Evolutionary conservation across 148 eudicot genomes (phyloP), one percentile per base, ranked within the genome.

Genomic region (Persicaria maculosa): DNA sequence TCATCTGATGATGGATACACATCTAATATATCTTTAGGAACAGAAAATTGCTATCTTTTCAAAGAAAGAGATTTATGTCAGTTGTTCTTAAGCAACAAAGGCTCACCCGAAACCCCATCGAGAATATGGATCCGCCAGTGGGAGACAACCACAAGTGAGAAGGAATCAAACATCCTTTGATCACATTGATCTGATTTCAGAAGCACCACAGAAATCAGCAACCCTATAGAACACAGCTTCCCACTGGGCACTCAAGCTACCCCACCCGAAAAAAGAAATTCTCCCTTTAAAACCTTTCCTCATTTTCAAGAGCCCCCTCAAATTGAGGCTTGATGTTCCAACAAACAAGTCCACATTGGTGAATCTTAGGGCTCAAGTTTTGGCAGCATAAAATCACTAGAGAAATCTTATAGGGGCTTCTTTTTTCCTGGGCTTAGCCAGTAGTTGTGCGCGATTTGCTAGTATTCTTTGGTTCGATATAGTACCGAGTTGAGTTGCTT

Each of bases 131-230:
- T n/a, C 55, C 55, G 16, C 55, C 55, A 59, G 36, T 22, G 67
- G 43, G 25, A 59, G 67, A 59, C 67, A 59, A 25, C 15, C 9
- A 59, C 43, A 59, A 59, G 67, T 25, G 67, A 59, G 5, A 25
- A 25, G 4, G 67, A 59, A 59, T 59, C 67, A 59, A 59, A 59
- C 67, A 59, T 59, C 67, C 67, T 59, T 22, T 59, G 67, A 22
- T 31, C 40, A 31, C 40, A 31, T 31, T 31, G 40, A 31, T 31
- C 40, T 31, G 62, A 17, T 17, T 4, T 6, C 8, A 54, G 7
- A 17, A 58, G 64, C 64, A 58, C 36, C 64, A 0, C 2, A 52
- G 16, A 50, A 0, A 22, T 20, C 40, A 31, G 40, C 40, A 31
- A 31, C 40, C 40, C 40, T 2, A 22, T 19, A 19, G 10, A 20